Conservation (phyloP, 2,329 filamentous ascomycete genomes). For the Nakataea oryzae region DNA sequence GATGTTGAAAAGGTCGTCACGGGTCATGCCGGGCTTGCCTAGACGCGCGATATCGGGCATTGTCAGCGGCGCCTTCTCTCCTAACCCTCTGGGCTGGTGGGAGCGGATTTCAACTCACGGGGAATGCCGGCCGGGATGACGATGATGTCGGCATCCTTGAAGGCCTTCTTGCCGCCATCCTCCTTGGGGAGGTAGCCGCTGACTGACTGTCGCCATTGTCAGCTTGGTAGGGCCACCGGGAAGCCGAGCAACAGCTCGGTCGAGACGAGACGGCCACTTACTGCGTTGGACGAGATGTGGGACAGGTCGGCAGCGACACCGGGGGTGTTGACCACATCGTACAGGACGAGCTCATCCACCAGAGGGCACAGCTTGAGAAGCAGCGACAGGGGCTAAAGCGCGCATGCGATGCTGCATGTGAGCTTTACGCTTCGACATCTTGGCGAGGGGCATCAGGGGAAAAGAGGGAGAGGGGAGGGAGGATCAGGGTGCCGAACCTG, state of each 20-base stretch:
- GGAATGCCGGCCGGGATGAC: slow-evolving; percentile 98
- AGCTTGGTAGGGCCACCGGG: background rate
- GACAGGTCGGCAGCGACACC: slow-evolving; percentile 94
- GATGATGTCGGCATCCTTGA: slow-evolving; percentile 90
- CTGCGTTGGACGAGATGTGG: slow-evolving; percentile 87
- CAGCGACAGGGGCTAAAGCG: slow-evolving; percentile 75
- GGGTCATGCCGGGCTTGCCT: slow-evolving; percentile 99
- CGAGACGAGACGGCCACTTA: slow-evolving; percentile 26
- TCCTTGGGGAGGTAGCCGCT: slow-evolving; percentile 81
- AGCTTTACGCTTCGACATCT: background rate
- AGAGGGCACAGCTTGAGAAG: slow-evolving; percentile 85
- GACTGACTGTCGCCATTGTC: slow-evolving; percentile 50
- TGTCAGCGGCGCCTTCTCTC: background rate
- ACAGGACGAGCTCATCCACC: slow-evolving; percentile 87
- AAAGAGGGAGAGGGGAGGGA: background rate
- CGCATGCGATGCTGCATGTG: background rate
- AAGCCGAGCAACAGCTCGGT: no score
- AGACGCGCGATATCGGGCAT: background rate
- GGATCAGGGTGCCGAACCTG: slow-evolving; percentile 53
- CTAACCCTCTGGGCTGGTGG: background rate
- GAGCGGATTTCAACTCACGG: slow-evolving; percentile 48
- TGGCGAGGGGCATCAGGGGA: background rate
- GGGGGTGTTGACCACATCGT: slow-evolving; percentile 98
- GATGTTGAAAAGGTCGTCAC: slow-evolving; percentile 99
- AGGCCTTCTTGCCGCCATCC: slow-evolving; percentile 73